Evolutionary conservation across 257 asterid species (phyloP).

Genomic region (Solanum paucissectum): DNA sequence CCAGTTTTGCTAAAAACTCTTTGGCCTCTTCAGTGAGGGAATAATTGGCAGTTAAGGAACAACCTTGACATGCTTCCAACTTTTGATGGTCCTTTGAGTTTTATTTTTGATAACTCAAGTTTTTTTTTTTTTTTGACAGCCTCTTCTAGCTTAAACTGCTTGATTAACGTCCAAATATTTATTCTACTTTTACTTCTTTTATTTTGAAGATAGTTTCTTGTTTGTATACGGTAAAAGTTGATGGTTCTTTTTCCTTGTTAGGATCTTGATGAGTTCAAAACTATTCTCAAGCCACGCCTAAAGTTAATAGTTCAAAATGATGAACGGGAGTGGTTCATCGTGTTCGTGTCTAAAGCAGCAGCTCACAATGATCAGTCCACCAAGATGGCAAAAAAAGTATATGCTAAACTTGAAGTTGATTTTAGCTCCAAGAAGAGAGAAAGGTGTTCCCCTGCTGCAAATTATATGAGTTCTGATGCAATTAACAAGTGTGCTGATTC

Average conservation of each 20-base stretch:
- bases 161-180: background rate
- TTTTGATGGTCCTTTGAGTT: background rate
- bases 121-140: background rate
- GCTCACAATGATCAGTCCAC: conserved; percentile 92
- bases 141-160: background rate
- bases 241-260: conserved; percentile 16
- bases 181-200: background rate
- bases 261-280: conserved; percentile 99
- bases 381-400: conserved; percentile 94
- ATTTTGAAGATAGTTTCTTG: background rate
- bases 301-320: conserved; percentile 95
- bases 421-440: conserved; percentile 96
- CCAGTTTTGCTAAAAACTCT: background rate
- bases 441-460: conserved; percentile 36
- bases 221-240: background rate
- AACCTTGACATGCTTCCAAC: background rate
- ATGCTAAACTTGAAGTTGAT: conserved; percentile 90
- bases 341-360: conserved; percentile 90
- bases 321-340: conserved; percentile 95
- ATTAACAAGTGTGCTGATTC: background rate
- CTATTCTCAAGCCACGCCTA: conserved; percentile 95
- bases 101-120: background rate
- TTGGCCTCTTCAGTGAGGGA: background rate
- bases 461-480: background rate
- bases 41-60: background rate